Evolutionary conservation across 768 basidiomycete genomes (phyloP).

Genomic region (Kwoniella bestiolae): DNA sequence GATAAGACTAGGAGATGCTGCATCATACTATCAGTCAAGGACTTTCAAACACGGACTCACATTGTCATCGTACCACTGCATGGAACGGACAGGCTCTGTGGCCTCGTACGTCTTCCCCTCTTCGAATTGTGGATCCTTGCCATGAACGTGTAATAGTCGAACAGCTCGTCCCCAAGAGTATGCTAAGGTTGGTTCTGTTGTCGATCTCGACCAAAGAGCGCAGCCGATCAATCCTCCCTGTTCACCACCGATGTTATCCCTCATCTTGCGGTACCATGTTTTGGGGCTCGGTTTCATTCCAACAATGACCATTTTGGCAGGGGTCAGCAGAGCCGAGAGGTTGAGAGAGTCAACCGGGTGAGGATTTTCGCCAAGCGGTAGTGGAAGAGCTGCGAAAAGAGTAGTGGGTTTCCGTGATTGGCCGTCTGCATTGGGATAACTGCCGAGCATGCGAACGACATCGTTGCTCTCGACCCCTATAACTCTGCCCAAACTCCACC

Average conservation of each 20-base stretch:
- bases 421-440: constrained; percentile 68
- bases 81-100: constrained; percentile 67
- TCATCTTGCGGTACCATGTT: constrained; percentile 70
- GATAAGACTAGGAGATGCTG: constrained; percentile 76
- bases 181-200: constrained; percentile 68
- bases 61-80: constrained; percentile 86
- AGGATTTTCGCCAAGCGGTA: constrained; percentile 75
- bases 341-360: constrained; percentile 80
- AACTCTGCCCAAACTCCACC: constrained; percentile 90
- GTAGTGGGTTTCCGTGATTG: constrained; percentile 59
- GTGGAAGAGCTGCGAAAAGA: constrained; percentile 75
- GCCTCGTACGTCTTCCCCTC: constrained; percentile 67
- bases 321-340: constrained; percentile 82
- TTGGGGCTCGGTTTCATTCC: constrained; percentile 87
- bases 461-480: constrained; percentile 94
- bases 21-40: constrained; percentile 7
- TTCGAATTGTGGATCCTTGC: constrained; percentile 65
- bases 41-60: constrained; percentile 63
- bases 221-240: constrained; percentile 35
- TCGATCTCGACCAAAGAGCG: constrained; percentile 44
- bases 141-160: constrained; percentile 67
- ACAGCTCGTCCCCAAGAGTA: constrained; percentile 82
- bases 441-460: constrained; percentile 88
- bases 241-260: constrained; percentile 36
- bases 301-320: constrained; percentile 87